phyloP scores from a whole-genome alignment of 2,329 filamentous ascomycete species.

The Fusarium cyanostomum region DNA sequence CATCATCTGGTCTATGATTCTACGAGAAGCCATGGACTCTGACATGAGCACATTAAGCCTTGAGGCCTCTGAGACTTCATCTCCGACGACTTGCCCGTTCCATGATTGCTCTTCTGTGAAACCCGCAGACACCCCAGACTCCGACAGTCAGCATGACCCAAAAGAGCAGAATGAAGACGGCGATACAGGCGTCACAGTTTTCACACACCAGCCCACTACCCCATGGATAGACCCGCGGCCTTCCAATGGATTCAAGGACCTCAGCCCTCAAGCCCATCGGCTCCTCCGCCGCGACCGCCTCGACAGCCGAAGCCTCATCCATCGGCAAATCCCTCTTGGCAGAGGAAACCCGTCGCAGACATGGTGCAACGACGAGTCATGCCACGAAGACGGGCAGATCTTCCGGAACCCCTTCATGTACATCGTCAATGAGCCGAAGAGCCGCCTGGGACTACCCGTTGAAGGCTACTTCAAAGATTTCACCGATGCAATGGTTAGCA shows the following conservation, averaged over 20 bases:
- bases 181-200: not conserved
- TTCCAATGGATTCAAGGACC: too few relatives aligned
- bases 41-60: not conserved
- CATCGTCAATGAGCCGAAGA: conserved; percentile 10
- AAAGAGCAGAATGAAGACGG: not conserved
- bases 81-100: not conserved
- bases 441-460: conserved; percentile 8
- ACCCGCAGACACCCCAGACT: not conserved
- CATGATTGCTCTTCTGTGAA: not conserved
- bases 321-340: conserved; percentile 32
- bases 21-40: conserved; percentile 1
- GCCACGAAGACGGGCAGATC: conserved; percentile 13
- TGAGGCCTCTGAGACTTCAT: not conserved
- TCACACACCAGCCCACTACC: not conserved
- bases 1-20: not conserved
- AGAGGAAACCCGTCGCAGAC: conserved; percentile 23
- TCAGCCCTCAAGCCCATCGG: conserved; percentile 2
- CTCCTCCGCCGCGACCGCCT: conserved; percentile 22
- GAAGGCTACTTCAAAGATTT: conserved; percentile 34
- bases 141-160: not conserved
- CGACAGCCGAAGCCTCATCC: conserved; percentile 22
- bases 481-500: conserved; percentile 18
- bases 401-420: conserved; percentile 16
- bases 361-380: conserved; percentile 34
- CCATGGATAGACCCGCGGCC: not conserved